Conservation (phyloP, 768 basidiomycete genomes). For the Lentinula raphanica region DNA sequence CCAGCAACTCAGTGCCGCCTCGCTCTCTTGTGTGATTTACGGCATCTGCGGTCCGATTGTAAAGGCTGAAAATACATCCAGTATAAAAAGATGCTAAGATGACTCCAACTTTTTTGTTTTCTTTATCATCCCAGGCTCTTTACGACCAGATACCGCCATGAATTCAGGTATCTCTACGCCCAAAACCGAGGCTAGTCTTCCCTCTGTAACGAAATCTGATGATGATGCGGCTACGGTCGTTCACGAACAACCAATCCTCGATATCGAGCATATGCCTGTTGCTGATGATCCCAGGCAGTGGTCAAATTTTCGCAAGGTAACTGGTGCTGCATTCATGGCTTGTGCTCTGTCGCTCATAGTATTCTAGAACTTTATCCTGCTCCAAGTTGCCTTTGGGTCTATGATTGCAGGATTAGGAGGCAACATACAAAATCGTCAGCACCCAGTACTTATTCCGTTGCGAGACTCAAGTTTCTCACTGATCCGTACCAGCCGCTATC, state of each 20-base stretch:
- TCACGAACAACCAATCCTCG: slow-evolving; percentile 14
- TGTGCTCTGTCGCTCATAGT: background rate
- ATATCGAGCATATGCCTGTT: slow-evolving; percentile 52
- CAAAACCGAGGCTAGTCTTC: background rate
- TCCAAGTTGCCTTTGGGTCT: slow-evolving; percentile 45
- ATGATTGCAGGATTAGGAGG: slow-evolving; percentile 54
- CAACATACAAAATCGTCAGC: slow-evolving; percentile 63
- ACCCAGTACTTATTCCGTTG: background rate
- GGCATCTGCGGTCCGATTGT: background rate
- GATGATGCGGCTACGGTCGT: slow-evolving; percentile 5
- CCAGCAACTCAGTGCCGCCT: too few species aligned
- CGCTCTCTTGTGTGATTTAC: background rate
- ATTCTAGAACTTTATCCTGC: slow-evolving; percentile 37
- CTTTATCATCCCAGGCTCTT: background rate
- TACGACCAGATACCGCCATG: background rate
- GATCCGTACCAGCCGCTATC: slow-evolving; percentile 51
- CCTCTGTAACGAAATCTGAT: background rate
- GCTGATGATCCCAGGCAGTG: slow-evolving; percentile 59
- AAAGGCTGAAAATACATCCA: background rate
- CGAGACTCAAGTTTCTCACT: background rate
- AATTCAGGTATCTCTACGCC: background rate
- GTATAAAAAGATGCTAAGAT: background rate
- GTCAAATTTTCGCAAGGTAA: slow-evolving; percentile 51
- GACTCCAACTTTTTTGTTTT: background rate
- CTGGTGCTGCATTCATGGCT: background rate